Evolutionary conservation across 2,329 filamentous ascomycete genomes (phyloP).

Genomic region (Ceratocystis lukuohia): DNA sequence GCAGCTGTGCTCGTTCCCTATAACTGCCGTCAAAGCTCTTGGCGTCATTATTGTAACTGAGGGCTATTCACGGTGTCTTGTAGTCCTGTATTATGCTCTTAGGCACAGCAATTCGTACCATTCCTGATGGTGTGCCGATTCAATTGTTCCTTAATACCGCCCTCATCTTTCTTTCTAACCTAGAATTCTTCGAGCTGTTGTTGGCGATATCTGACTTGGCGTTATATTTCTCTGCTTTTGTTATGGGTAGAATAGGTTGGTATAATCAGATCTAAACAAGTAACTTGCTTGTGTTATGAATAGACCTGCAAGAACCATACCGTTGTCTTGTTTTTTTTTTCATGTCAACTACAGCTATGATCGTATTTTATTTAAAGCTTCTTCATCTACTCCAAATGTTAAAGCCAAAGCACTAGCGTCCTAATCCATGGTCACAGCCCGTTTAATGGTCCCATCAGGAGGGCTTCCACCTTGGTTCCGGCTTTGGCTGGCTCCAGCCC

Average conservation of each 20-base stretch:
- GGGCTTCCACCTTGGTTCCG: constrained; percentile 58
- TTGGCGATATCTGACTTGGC: constrained; percentile 17
- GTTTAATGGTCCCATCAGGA: constrained; percentile 49
- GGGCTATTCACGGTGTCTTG: neutral
- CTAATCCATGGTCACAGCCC: constrained; percentile 9
- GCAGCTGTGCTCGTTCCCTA: neutral
- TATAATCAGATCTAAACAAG: constrained; percentile 8
- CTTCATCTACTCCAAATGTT: too few relatives aligned
- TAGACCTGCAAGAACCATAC: constrained; percentile 2
- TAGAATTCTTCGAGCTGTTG: constrained; percentile 14
- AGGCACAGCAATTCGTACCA: neutral
- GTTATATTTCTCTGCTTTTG: constrained; percentile 14
- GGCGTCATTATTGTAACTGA: neutral
- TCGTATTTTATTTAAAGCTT: neutral
- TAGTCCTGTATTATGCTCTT: neutral
- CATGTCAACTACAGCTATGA: neutral
- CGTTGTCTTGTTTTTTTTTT: constrained; percentile 9
- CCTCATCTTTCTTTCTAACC: constrained; percentile 2
- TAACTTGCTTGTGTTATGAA: constrained; percentile 3
- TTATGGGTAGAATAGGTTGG: constrained; percentile 17
- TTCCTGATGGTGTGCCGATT: neutral
- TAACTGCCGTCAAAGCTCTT: neutral
- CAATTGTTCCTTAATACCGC: neutral
- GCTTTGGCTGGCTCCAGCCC: constrained; percentile 51
- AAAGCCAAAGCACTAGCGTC: too few relatives aligned